Percentiles rank a stretch among this genome's conserved stretches.
Evolutionary conservation across 2,329 filamentous ascomycete species (phyloP).

Genomic region (Microdochium nivale): DNA sequence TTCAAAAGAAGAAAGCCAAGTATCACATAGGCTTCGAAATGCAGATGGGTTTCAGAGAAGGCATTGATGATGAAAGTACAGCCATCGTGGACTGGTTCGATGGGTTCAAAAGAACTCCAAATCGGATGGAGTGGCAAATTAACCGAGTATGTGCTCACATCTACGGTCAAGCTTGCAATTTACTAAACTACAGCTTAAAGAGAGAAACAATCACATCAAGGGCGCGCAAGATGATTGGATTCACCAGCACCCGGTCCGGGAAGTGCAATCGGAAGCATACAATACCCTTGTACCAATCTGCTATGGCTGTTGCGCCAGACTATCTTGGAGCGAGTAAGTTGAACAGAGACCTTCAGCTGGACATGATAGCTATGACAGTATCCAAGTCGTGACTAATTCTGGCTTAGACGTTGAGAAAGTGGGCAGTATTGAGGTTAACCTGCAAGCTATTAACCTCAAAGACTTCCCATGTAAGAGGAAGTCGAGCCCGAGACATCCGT

Average conservation of each 20-base stretch:
- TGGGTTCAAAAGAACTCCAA: background rate
- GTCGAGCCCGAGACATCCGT: background rate
- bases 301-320: background rate
- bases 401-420: background rate
- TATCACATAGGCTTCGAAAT: background rate
- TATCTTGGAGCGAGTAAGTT: background rate
- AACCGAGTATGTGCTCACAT: background rate
- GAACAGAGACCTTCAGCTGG: background rate
- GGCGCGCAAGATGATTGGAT: background rate
- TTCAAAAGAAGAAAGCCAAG: background rate
- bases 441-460: background rate
- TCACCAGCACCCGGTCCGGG: background rate
- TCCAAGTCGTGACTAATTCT: background rate
- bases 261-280: background rate
- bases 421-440: background rate
- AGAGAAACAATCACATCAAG: background rate
- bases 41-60: background rate
- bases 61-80: background rate
- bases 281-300: background rate
- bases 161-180: background rate
- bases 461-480: background rate
- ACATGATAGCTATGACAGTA: background rate
- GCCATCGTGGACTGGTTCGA: background rate
- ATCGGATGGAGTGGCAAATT: background rate
- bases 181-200: background rate